These are phyloP conservation scores for Quercus tomentella DNA, from an alignment of 331 rosid genomes.

Conservation along the genomic window DNA sequence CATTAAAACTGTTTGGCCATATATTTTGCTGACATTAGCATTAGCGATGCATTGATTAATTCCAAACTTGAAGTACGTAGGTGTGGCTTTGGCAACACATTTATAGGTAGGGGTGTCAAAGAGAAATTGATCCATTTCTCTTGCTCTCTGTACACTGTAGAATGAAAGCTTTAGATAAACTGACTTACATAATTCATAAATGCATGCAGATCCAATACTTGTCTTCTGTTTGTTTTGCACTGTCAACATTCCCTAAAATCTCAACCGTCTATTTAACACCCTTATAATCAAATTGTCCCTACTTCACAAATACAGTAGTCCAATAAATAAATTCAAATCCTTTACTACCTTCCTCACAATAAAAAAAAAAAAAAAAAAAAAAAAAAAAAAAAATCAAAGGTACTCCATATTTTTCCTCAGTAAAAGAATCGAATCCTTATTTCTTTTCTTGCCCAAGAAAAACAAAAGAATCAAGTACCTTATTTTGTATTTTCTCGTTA, in stretches of 20 bases:
- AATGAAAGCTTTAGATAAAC: conserved; percentile 47
- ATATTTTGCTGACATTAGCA: too few relatives aligned
- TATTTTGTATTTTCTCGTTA: too few relatives aligned
- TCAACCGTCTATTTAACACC: conserved; percentile 30
- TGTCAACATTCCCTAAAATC: conserved; percentile 53
- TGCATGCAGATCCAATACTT: conserved; percentile 39
- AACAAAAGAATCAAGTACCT: too few relatives aligned
- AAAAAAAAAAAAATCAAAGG: not conserved
- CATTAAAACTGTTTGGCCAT: too few relatives aligned
- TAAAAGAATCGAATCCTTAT: too few relatives aligned
- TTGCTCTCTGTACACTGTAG: conserved; percentile 12
- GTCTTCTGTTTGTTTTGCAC: conserved; percentile 25
- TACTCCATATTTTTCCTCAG: too few relatives aligned
- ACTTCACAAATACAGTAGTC: not conserved
- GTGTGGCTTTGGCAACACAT: not conserved
- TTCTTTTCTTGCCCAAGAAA: too few relatives aligned
- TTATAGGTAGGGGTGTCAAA: not conserved
- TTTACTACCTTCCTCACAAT: not conserved
- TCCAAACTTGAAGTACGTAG: not conserved
- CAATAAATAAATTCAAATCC: not conserved
- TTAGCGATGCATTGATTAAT: too few relatives aligned
- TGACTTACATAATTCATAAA: conserved; percentile 41
- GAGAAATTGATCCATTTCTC: conserved; percentile 17
- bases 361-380: not conserved
- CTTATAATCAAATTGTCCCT: conserved; percentile 7